phyloP scores from a whole-genome alignment of 495 filamentous ascomycete species.

The Penicillium canescens region DNA sequence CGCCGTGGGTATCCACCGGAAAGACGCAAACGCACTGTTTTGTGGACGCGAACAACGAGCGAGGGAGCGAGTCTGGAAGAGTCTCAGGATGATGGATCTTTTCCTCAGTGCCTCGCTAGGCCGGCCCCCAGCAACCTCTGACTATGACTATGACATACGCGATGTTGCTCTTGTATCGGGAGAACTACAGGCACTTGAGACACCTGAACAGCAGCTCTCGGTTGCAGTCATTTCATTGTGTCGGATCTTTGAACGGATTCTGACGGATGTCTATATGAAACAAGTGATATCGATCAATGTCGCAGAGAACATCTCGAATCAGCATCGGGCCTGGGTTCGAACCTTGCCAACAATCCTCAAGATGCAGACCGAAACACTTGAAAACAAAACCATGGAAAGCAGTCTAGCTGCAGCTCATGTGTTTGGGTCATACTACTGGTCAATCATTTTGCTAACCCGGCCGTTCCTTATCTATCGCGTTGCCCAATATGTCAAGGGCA shows the following conservation, averaged over 20 bases:
- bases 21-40: constrained; percentile 59
- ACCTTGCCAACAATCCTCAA: constrained; percentile 36
- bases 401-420: constrained; percentile 66
- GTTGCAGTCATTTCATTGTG: constrained; percentile 44
- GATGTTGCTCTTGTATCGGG: constrained; percentile 23
- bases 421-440: constrained; percentile 71
- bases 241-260: constrained; percentile 64
- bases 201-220: constrained; percentile 36
- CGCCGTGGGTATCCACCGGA: constrained; percentile 61
- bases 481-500: constrained; percentile 44
- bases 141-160: constrained; percentile 56
- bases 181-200: constrained; percentile 21
- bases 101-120: constrained; percentile 62
- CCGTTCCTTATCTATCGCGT: constrained; percentile 67
- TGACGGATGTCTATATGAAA: constrained; percentile 68
- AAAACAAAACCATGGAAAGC: constrained; percentile 46
- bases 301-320: constrained; percentile 66
- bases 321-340: constrained; percentile 45
- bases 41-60: constrained; percentile 46
- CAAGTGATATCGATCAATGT: constrained; percentile 66
- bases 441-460: constrained; percentile 65
- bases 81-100: constrained; percentile 59
- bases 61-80: constrained; percentile 63
- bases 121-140: constrained; percentile 59
- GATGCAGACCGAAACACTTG: constrained; percentile 34